phyloP scores from a whole-genome alignment of 805 yeast genomes.

The Saccharomycopsis selenospora region DNA sequence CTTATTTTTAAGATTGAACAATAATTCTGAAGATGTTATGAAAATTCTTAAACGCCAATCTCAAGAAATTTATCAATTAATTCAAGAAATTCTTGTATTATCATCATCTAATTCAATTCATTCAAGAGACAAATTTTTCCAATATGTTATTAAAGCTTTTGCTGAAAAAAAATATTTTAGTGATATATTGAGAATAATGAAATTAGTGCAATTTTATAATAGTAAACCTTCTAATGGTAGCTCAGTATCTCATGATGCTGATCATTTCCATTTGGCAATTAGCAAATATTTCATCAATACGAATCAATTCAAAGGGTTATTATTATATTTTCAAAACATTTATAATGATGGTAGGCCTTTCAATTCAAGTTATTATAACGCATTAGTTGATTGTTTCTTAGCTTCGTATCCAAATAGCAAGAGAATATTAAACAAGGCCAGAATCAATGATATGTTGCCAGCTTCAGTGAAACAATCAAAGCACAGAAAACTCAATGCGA shows the following conservation, averaged over 20 bases:
- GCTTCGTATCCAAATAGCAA: slow-evolving; percentile 1
- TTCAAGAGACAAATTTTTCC: slow-evolving; percentile 1
- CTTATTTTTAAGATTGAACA: neutral
- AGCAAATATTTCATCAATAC: slow-evolving; percentile 11
- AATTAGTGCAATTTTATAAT: slow-evolving; percentile 4
- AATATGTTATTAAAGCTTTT: neutral
- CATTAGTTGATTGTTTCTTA: neutral
- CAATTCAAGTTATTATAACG: neutral
- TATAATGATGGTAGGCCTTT: neutral
- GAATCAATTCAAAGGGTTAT: slow-evolving; percentile 7
- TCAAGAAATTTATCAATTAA: slow-evolving; percentile 4
- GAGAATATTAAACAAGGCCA: neutral
- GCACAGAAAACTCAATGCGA: neutral
- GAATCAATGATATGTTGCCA: neutral
- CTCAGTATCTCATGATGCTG: neutral
- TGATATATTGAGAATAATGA: slow-evolving; percentile 12
- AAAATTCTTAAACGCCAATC: neutral
- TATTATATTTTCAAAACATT: slow-evolving; percentile 4
- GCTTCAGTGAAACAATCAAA: neutral
- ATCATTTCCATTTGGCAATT: slow-evolving; percentile 3
- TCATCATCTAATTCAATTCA: neutral
- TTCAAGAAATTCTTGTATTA: slow-evolving; percentile 2
- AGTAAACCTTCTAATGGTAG: neutral
- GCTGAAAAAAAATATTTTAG: slow-evolving; percentile 11
- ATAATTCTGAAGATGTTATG: neutral